Evolutionary conservation across 768 basidiomycete genomes (phyloP).

Genomic region (Leccinellum luteum): DNA sequence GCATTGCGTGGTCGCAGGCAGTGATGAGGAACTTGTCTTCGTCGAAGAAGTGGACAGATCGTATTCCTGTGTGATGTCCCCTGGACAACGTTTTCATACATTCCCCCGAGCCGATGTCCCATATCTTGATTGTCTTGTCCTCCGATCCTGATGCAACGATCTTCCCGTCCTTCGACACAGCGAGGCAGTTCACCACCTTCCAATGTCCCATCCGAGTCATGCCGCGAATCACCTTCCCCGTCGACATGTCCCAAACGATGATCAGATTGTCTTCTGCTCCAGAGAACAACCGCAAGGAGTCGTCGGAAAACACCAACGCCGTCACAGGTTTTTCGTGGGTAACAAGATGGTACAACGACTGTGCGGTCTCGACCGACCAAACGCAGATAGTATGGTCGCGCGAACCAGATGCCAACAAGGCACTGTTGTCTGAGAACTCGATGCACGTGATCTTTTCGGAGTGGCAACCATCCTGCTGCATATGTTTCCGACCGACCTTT

Average conservation of each 20-base stretch:
- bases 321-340: slow-evolving; percentile 19
- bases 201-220: slow-evolving; percentile 26
- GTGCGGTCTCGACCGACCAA: slow-evolving; percentile 21
- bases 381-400: slow-evolving; percentile 16
- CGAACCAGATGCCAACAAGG: slow-evolving; percentile 18
- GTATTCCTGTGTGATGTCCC: slow-evolving; percentile 13
- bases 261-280: slow-evolving; percentile 23
- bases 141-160: slow-evolving; percentile 22
- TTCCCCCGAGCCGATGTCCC: slow-evolving; percentile 18
- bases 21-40: slow-evolving; percentile 9
- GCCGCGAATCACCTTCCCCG: slow-evolving; percentile 12
- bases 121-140: slow-evolving; percentile 25
- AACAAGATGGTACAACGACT: slow-evolving; percentile 9
- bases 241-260: slow-evolving; percentile 23
- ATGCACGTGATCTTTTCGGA: slow-evolving; percentile 14
- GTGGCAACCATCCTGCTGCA: slow-evolving; percentile 15
- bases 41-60: slow-evolving; percentile 14
- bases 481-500: slow-evolving; percentile 13
- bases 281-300: slow-evolving; percentile 20
- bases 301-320: slow-evolving; percentile 20
- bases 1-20: slow-evolving; percentile 1
- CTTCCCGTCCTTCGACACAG: slow-evolving; percentile 19
- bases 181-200: slow-evolving; percentile 14
- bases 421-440: slow-evolving; percentile 18
- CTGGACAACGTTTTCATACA: slow-evolving; percentile 14